Evolutionary conservation across 2,329 filamentous ascomycete genomes (phyloP).

Genomic region (Alternaria ethzedia): DNA sequence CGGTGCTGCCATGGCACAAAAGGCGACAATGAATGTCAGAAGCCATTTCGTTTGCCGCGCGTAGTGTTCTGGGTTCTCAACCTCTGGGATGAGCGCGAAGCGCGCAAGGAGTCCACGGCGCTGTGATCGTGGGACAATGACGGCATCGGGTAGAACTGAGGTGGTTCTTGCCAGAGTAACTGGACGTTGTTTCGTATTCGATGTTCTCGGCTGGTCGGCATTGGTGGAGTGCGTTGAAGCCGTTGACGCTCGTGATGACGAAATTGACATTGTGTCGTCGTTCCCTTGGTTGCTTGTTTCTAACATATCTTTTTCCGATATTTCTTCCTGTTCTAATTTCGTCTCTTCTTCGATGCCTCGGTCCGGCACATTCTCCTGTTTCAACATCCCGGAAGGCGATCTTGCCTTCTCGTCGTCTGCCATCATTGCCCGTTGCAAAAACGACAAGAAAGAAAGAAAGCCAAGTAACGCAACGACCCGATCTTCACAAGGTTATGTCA

Average conservation of each 20-base stretch:
- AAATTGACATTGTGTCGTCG: constrained; percentile 30
- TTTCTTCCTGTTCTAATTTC: neutral
- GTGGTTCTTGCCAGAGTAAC: constrained; percentile 33
- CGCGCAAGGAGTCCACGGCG: constrained; percentile 76
- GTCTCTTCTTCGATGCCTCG: constrained; percentile 1
- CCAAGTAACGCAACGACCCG: neutral
- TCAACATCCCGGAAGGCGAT: constrained; percentile 2
- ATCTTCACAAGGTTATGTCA: neutral
- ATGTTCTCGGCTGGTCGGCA: constrained; percentile 1
- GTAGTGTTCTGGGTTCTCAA: constrained; percentile 78
- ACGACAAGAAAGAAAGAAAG: neutral
- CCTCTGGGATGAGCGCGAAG: constrained; percentile 77
- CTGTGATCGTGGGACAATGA: constrained; percentile 58
- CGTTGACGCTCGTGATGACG: constrained; percentile 31
- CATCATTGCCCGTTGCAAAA: neutral
- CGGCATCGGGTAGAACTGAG: constrained; percentile 48
- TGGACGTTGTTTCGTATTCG: constrained; percentile 16
- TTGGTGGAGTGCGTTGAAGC: constrained; percentile 23
- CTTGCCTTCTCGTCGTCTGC: neutral
- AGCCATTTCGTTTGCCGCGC: constrained; percentile 79
- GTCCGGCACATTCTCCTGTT: neutral
- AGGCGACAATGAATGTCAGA: constrained; percentile 76
- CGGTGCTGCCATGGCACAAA: constrained; percentile 78
- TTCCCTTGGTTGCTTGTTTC: neutral
- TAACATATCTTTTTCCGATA: constrained; percentile 11